Evolutionary conservation across 441 rosid genomes (phyloP).

Genomic region (Syzygium malaccense): DNA sequence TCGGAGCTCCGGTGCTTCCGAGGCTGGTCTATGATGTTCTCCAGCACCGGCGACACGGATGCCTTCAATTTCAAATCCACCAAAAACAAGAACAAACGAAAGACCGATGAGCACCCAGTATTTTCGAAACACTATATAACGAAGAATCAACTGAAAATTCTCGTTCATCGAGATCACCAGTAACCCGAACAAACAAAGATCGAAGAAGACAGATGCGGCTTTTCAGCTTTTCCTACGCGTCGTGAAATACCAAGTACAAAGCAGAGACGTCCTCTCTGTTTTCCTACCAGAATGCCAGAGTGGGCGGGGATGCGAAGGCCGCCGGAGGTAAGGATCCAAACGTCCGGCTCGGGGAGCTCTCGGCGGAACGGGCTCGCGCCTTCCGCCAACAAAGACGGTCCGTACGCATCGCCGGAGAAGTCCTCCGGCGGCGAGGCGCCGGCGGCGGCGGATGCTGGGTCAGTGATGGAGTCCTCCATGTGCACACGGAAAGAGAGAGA

Average conservation of each 20-base stretch:
- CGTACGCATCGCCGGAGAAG: not conserved
- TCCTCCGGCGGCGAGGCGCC: not conserved
- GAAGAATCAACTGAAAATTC: not conserved
- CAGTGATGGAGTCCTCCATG: not conserved
- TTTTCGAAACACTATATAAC: not conserved
- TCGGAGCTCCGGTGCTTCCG: slow-evolving; percentile 40
- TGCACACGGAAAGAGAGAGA: not conserved
- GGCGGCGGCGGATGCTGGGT: not conserved
- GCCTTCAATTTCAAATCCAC: slow-evolving; percentile 27
- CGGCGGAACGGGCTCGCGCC: not conserved
- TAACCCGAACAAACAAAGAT: not conserved
- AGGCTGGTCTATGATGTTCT: slow-evolving; percentile 52
- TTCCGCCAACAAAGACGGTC: not conserved
- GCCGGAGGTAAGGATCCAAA: slow-evolving; percentile 58
- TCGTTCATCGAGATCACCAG: not conserved
- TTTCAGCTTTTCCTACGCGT: not conserved
- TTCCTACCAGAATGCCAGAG: slow-evolving; percentile 48
- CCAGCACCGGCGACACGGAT: slow-evolving; percentile 64
- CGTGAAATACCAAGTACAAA: not conserved
- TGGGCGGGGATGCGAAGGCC: slow-evolving; percentile 73
- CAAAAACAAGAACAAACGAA: not conserved
- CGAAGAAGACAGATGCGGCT: not conserved
- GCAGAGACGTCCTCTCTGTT: not conserved
- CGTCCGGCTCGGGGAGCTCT: slow-evolving; percentile 34
- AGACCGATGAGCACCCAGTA: not conserved